phyloP scores from a whole-genome alignment of 345 rosid genomes.

The Euphorbia pulcherrima region DNA sequence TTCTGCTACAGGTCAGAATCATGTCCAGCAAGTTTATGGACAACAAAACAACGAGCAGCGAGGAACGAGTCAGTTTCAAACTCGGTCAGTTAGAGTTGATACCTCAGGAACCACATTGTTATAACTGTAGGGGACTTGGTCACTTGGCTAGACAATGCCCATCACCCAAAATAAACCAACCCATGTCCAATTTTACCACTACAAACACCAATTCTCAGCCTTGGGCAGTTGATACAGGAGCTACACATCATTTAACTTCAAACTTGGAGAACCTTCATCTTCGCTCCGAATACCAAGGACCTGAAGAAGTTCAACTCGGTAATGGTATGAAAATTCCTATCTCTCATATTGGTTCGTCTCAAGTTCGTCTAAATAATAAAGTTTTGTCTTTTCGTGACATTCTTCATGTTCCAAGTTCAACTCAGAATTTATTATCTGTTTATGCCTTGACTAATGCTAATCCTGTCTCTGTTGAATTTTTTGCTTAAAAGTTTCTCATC shows the following conservation, averaged over 20 bases:
- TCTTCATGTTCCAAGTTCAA: neutral
- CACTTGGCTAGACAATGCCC: no score
- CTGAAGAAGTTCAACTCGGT: neutral
- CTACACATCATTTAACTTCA: neutral
- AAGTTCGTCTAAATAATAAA: neutral
- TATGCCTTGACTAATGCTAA: neutral
- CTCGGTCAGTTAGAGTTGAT: no score
- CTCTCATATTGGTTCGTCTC: neutral
- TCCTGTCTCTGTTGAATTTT: neutral
- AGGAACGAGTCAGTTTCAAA: no score
- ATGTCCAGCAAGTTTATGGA: no score
- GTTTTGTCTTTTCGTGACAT: neutral
- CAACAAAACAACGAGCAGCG: no score
- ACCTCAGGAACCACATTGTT: no score
- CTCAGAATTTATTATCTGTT: neutral
- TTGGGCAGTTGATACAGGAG: neutral
- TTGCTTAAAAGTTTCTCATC: neutral
- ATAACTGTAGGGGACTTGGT: no score
- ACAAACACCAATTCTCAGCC: no score
- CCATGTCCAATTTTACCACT: no score
- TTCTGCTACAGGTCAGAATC: no score
- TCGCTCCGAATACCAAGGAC: neutral
- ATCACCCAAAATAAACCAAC: no score
- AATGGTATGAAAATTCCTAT: neutral
- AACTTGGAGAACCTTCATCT: neutral